Percentiles rank a stretch among this genome's conserved stretches.
Evolutionary conservation across 257 asterid genomes (phyloP).

Genomic region (Avicennia marina): DNA sequence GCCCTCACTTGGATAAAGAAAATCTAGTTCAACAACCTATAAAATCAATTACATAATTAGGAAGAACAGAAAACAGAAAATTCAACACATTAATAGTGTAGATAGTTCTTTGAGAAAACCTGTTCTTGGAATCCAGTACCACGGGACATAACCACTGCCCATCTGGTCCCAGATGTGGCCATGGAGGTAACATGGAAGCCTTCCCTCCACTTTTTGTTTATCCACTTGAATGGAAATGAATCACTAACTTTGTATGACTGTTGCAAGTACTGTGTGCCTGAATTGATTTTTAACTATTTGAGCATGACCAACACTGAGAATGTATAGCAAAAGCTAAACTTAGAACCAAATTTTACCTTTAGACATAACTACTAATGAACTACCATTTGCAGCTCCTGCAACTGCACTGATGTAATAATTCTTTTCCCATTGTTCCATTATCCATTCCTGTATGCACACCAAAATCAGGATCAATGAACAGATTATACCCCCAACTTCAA

Average conservation of each 20-base stretch:
- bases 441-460: conserved; percentile 65
- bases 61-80: neutral
- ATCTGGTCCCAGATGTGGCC: conserved; percentile 78
- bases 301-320: conserved; percentile 12
- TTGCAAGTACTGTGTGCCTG: conserved; percentile 71
- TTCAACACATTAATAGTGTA: neutral
- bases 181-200: conserved; percentile 76
- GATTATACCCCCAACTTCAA: neutral
- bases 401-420: conserved; percentile 74
- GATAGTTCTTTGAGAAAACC: conserved; percentile 31
- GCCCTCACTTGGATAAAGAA: conserved; percentile 87
- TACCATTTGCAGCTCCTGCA: conserved; percentile 74
- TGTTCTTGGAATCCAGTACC: conserved; percentile 71
- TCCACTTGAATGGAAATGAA: conserved; percentile 91
- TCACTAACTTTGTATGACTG: conserved; percentile 90
- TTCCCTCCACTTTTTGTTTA: conserved; percentile 89
- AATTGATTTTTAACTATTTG: neutral
- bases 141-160: conserved; percentile 90
- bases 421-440: conserved; percentile 82
- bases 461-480: neutral
- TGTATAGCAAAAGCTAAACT: neutral
- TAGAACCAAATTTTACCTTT: conserved; percentile 41
- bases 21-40: conserved; percentile 85
- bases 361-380: conserved; percentile 84
- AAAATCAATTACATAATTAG: neutral